Evolutionary conservation across 345 rosid species (phyloP).

Genomic region (Corymbia maculata): DNA sequence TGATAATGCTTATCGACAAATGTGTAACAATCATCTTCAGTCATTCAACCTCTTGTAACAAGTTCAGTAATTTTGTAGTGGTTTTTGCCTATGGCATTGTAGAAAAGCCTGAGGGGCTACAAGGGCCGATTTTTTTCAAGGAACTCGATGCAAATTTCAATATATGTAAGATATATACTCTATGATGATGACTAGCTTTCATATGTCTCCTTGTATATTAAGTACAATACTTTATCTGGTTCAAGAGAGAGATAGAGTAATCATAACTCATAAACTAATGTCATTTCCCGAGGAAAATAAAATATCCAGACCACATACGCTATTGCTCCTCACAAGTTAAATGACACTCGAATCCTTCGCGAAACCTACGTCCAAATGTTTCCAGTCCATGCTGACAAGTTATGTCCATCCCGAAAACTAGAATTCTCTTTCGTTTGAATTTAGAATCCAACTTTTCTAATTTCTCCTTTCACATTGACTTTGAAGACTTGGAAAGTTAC

Average conservation of each 20-base stretch:
- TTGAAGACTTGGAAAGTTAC: not conserved
- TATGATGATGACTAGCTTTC: too few species aligned
- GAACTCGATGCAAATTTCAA: not conserved
- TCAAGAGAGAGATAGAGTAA: too few species aligned
- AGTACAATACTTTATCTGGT: too few species aligned
- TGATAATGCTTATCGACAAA: not conserved
- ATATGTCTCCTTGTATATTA: too few species aligned
- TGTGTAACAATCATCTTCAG: fast-evolving
- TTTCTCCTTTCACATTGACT: not conserved
- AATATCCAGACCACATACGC: not conserved
- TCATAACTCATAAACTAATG: not conserved
- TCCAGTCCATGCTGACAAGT: not conserved
- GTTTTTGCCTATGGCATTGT: not conserved
- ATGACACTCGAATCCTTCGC: not conserved
- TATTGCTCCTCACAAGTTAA: not conserved
- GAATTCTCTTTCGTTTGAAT: not conserved
- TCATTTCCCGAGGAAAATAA: not conserved
- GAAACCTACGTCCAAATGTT: not conserved
- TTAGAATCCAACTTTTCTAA: not conserved
- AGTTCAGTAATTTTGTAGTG: fast-evolving
- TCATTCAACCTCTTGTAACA: not conserved
- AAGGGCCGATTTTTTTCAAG: fast-evolving
- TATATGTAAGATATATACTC: not conserved
- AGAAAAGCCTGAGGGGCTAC: not conserved
- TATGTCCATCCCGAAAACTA: fast-evolving